A percentile compares a stretch with the other conserved stretches of the same genome.
Conservation (phyloP, 768 basidiomycete species). For the Tulasnella calospora region DNA sequence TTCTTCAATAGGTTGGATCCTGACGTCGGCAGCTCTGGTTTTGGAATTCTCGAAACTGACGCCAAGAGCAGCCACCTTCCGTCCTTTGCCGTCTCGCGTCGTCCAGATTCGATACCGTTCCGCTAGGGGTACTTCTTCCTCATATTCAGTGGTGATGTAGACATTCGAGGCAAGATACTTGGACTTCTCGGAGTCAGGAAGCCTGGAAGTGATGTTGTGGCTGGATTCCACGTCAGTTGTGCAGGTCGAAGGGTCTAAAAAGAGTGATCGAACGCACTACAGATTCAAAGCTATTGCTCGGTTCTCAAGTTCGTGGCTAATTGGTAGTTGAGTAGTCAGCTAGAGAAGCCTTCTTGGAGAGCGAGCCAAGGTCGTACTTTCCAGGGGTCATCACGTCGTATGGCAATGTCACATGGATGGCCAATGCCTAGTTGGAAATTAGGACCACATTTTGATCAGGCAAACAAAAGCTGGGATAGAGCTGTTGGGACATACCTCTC, state of each 20-base stretch:
- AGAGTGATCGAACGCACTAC: not conserved
- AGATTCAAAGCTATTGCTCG: not conserved
- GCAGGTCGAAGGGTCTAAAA: not conserved
- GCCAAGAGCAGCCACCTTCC: not conserved
- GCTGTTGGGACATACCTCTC: not conserved
- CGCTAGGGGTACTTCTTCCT: not conserved
- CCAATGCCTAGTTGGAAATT: not conserved
- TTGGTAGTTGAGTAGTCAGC: not conserved
- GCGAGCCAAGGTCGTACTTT: not conserved
- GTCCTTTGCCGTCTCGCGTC: not conserved
- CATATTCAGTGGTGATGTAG: not conserved
- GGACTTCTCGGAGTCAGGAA: not conserved
- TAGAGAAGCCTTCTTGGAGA: not conserved
- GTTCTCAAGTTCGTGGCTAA: constrained; percentile 12
- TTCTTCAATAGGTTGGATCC: not conserved
- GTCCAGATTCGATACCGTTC: not conserved
- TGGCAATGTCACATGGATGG: not conserved
- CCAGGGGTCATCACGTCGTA: constrained; percentile 21
- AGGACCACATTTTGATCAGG: not conserved
- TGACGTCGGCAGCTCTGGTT: not conserved
- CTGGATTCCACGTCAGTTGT: not conserved
- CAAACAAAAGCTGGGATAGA: not conserved
- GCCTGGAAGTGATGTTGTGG: not conserved
- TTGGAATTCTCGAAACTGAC: not conserved
- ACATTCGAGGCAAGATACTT: constrained; percentile 16